phyloP scores from a whole-genome alignment of 257 asterid species.

The Nicotiana knightiana region DNA sequence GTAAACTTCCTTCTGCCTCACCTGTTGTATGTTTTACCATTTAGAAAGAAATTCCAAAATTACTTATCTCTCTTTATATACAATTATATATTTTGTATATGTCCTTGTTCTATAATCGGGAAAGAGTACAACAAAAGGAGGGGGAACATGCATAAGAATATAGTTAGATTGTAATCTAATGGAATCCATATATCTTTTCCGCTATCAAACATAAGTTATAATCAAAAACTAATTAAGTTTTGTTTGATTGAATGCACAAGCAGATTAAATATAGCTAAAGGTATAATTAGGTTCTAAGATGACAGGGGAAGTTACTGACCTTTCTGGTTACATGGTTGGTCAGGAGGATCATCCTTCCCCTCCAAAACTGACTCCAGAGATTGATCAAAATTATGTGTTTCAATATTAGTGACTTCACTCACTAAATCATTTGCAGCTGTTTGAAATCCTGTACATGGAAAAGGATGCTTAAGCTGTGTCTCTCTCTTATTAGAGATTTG shows the following conservation, averaged over 20 bases:
- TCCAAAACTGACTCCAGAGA: constrained; percentile 17
- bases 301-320: constrained; percentile 26
- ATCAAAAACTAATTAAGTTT: neutral
- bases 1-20: constrained; percentile 19
- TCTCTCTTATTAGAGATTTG: neutral
- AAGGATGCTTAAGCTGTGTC: constrained; percentile 5
- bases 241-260: neutral
- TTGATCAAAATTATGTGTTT: constrained; percentile 10
- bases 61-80: neutral
- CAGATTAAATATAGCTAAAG: neutral
- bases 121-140: too few species aligned
- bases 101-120: too few species aligned
- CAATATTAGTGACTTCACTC: constrained; percentile 15
- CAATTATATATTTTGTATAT: too few species aligned
- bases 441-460: constrained; percentile 13
- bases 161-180: too few species aligned
- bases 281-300: neutral
- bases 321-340: constrained; percentile 21
- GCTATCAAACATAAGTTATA: neutral
- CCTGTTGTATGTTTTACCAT: constrained; percentile 16
- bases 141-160: too few species aligned
- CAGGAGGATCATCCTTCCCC: constrained; percentile 20
- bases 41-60: neutral
- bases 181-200: neutral
- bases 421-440: constrained; percentile 15